phyloP scores from a whole-genome alignment of 176 grass and related monocot genomes.

The Bolboschoenus planiculmis region DNA sequence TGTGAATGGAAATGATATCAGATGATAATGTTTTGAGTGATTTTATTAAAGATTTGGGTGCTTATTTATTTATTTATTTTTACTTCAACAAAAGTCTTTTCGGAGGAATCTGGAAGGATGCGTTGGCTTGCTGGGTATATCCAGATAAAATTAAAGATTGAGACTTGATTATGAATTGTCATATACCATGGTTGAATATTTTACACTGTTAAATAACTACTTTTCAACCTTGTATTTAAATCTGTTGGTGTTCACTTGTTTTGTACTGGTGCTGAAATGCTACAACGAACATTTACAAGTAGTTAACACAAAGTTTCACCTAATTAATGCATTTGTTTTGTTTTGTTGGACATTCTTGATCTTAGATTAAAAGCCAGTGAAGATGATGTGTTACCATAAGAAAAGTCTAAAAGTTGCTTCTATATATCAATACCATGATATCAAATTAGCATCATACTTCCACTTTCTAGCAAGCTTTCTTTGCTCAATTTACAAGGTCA shows the following conservation, averaged over 20 bases:
- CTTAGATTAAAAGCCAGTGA: neutral
- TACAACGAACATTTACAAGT: neutral
- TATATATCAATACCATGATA: neutral
- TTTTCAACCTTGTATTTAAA: neutral
- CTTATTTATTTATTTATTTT: too few relatives aligned
- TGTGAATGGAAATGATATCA: neutral
- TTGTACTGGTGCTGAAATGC: neutral
- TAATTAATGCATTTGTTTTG: neutral
- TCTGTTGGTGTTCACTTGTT: neutral
- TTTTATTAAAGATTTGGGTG: neutral
- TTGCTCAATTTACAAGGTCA: constrained; percentile 23
- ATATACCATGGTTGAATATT: neutral
- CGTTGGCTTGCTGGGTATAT: neutral
- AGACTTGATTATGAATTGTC: neutral
- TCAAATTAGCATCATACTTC: constrained; percentile 10
- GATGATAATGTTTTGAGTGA: neutral
- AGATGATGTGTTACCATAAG: neutral
- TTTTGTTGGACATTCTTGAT: neutral
- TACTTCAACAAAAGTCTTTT: neutral
- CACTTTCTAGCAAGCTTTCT: constrained; percentile 11
- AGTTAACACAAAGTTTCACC: neutral
- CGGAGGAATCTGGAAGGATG: neutral
- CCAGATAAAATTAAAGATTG: neutral
- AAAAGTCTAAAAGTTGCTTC: neutral
- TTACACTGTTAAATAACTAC: neutral